Evolutionary conservation across 352 stramenopile species (phyloP), one percentile per base, ranked within the genome.

Genomic region (Phytophthora boehmeriae): DNA sequence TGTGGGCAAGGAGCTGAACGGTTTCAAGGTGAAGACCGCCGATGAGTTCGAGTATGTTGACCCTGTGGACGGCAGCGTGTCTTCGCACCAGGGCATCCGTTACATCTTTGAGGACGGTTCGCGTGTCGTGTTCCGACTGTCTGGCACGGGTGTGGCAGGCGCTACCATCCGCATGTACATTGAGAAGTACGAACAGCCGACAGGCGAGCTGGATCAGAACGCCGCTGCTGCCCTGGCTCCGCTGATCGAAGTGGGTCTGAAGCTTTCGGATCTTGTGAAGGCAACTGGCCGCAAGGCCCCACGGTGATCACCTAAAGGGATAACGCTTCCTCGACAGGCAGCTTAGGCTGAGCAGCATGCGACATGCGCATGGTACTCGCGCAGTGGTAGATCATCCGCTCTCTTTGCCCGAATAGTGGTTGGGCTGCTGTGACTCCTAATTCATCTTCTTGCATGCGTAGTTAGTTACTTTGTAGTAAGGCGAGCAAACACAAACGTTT

Each of bases 111-210:
- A 87, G 47, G 96, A 99, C 72, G 88, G 93, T 51, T 97, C 93
- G 45, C 83, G 98, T 59, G 91, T 98, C 34, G 92, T 99, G 39
- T 99, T 99, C 84, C 93, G 98, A 11, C 83, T 99, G 25, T 98
- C 91, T 59, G 98, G 98, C 53, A 99, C 98, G 32, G 98, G 97
- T 48, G 98, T 97, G 62, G 90, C 94, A 19, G 97, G 97, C 45
- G 97, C 97, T 16, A 99, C 97, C 2, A 96, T 99, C 66, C 93
- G 97, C 64, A 98, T 99, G 93, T 99, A 99, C 89, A 91, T 99
- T 68, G 98, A 99, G 78, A 98, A 99, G 83, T 99, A 99, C 80
- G 97, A 99, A 65, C 48, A 71, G 41, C 73, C 79, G 27, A 88
- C 81, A 42, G 90, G 93, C 53, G 93, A 96, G 43, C 80, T 98